A percentile compares a stretch with the other conserved stretches of the same genome.
Evolutionary conservation across 192 early-diverging fungal genomes (phyloP).

Genomic region (Entrophospora sp.): DNA sequence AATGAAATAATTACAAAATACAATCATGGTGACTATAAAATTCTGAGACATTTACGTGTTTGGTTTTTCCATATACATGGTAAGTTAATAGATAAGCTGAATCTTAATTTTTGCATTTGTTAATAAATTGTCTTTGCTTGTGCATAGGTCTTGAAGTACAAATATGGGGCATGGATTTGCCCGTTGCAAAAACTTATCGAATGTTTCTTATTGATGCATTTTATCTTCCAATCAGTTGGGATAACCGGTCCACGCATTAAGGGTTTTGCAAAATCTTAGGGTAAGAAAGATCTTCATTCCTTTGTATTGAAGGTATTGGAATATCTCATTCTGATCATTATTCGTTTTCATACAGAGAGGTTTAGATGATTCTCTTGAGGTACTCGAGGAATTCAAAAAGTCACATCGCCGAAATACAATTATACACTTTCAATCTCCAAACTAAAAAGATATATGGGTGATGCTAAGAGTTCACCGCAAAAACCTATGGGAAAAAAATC

Average conservation of each 20-base stretch:
- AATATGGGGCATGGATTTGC: slow-evolving; percentile 14
- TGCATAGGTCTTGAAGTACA: slow-evolving; percentile 1
- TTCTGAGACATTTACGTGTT: background rate
- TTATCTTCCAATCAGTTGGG: slow-evolving; percentile 12
- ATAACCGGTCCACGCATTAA: slow-evolving; percentile 3
- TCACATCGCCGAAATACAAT: slow-evolving; percentile 8
- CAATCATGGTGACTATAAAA: background rate
- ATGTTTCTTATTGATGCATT: slow-evolving; percentile 5
- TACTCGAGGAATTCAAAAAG: slow-evolving; percentile 9
- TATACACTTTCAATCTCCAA: slow-evolving; percentile 4
- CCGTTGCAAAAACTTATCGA: slow-evolving; percentile 9
- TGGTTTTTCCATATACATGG: slow-evolving; percentile 18
- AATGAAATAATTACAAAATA: slow-evolving; percentile 2
- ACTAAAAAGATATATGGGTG: slow-evolving; percentile 4
- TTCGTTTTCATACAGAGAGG: background rate
- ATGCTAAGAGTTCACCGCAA: slow-evolving; percentile 7
- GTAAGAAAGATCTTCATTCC: background rate
- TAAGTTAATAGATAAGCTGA: slow-evolving; percentile 8
- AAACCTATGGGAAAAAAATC: slow-evolving; percentile 7
- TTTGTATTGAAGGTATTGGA: background rate
- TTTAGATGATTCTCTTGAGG: background rate
- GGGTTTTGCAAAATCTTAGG: background rate
- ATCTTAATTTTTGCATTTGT: slow-evolving; percentile 7
- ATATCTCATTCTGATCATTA: background rate
- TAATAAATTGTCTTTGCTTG: background rate